A percentile compares a stretch with the other conserved stretches of the same genome.
Conservation (phyloP, 2,329 filamentous ascomycete genomes). For the Epichloe sp. region DNA sequence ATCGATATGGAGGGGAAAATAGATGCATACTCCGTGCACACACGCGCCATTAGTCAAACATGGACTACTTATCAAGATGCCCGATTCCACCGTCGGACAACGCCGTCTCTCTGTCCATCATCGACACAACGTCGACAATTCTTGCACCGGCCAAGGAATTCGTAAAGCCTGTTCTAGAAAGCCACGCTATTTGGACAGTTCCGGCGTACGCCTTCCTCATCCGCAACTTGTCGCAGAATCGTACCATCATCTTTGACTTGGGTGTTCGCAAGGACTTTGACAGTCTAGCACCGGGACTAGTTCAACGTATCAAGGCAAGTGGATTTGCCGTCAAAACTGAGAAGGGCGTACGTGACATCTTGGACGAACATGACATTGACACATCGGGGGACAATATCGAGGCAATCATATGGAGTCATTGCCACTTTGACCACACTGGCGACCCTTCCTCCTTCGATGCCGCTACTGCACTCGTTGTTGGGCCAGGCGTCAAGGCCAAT, state of each 20-base stretch:
- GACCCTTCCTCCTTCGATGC: constrained; percentile 14
- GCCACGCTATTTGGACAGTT: background rate
- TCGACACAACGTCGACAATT: background rate
- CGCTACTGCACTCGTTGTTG: constrained; percentile 13
- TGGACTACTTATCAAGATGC: background rate
- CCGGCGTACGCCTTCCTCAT: constrained; percentile 1
- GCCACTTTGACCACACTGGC: constrained; percentile 17
- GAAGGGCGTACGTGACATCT: background rate
- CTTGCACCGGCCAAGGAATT: background rate
- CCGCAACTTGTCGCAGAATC: background rate
- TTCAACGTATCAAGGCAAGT: background rate
- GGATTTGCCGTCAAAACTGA: background rate
- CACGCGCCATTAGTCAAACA: background rate
- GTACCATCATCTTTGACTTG: background rate
- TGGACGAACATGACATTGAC: background rate
- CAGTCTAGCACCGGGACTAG: background rate
- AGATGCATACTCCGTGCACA: no score
- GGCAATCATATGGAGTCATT: constrained; percentile 17
- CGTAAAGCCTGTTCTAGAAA: background rate
- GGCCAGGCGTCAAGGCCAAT: constrained; percentile 10
- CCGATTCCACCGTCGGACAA: background rate
- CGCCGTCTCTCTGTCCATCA: background rate
- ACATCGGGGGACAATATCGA: constrained; percentile 6
- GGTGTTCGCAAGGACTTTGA: constrained; percentile 1
- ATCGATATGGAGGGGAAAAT: background rate